phyloP scores from a whole-genome alignment of 169 alveolate species.

The Eimeria necatrix region DNA sequence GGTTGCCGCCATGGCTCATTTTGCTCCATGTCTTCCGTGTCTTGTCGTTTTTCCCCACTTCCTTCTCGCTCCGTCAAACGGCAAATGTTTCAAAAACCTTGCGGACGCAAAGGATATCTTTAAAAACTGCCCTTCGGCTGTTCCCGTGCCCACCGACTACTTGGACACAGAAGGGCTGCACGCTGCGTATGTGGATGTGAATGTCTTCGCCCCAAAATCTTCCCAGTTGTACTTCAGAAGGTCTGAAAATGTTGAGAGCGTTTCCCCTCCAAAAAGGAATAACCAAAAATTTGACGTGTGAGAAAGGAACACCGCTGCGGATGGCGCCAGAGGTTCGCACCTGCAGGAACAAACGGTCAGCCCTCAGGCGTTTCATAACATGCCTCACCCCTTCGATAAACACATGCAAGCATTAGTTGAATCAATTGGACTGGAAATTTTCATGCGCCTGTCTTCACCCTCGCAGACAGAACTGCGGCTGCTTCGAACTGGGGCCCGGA shows the following conservation, averaged over 20 bases:
- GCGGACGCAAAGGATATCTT: not conserved
- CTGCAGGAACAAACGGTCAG: constrained; percentile 52
- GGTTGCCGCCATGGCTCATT: constrained; percentile 51
- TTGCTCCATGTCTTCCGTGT: constrained; percentile 57
- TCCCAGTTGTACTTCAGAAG: not conserved
- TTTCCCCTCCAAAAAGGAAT: constrained; percentile 23
- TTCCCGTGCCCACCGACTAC: not conserved
- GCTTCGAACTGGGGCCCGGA: constrained; percentile 40
- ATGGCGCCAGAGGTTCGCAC: constrained; percentile 39
- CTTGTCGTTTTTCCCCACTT: not conserved
- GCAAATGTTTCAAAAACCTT: not conserved
- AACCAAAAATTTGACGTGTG: not conserved
- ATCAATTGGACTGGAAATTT: not conserved
- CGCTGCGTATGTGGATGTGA: not conserved
- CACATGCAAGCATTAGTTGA: constrained; percentile 1
- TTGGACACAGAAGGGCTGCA: constrained; percentile 34
- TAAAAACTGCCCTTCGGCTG: not conserved
- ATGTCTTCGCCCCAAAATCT: not conserved
- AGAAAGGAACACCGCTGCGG: constrained; percentile 21
- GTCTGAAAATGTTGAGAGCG: not conserved
- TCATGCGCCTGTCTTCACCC: not conserved
- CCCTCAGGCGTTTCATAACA: not conserved
- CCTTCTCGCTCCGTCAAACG: not conserved
- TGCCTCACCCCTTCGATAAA: constrained; percentile 21
- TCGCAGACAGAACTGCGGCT: not conserved